Base-by-base conservation (phyloP, 169 alveolate species). In the Perkinsus chesapeaki region DNA sequence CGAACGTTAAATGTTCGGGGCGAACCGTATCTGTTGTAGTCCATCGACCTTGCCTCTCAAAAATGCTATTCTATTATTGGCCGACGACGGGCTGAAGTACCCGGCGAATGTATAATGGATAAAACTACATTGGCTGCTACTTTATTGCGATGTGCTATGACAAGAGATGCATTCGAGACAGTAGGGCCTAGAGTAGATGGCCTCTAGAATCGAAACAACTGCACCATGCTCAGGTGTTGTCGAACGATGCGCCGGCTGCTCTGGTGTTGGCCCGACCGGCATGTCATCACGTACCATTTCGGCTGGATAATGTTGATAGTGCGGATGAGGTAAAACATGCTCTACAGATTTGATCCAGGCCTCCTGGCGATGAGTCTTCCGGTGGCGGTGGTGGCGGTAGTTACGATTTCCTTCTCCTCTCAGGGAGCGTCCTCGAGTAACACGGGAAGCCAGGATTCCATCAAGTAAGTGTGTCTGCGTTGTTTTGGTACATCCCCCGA, bases 401-500 rank as follows among this genome's bases (percentile, higher is more conserved):
- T 43, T 43, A 43, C 16, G 23, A 16, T 43, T 16, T 43, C 16
- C 16, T 43, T 23, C 3, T 23, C 0, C 27, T 34, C 82, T 60
- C 82, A 60, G 82, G 82, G 27, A 5, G 12, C 82, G 3, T 34
- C 31, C 3, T 1, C 82, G 31, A 60, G 3, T 1, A 60, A 34
- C 23, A 20, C 31, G 3, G 82, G 27, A 20, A 60, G 82, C 31
- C 12, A 27, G 1, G 82, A 60, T 20, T 60, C 82, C 3, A 16
- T 60, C 82, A 60, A 60, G 82, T 60, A 60, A 60, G 82, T 60
- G n/a, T n/a, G n/a, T n/a, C n/a, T n/a, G n/a, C n/a, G n/a, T n/a
- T n/a, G n/a, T n/a, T n/a, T n/a, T n/a, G n/a, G n/a, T n/a, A n/a
- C n/a, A n/a, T n/a, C n/a, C n/a, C n/a, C n/a, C n/a, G n/a, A n/a